Conservation (phyloP, 495 filamentous ascomycete genomes). For the Podospora sp. region DNA sequence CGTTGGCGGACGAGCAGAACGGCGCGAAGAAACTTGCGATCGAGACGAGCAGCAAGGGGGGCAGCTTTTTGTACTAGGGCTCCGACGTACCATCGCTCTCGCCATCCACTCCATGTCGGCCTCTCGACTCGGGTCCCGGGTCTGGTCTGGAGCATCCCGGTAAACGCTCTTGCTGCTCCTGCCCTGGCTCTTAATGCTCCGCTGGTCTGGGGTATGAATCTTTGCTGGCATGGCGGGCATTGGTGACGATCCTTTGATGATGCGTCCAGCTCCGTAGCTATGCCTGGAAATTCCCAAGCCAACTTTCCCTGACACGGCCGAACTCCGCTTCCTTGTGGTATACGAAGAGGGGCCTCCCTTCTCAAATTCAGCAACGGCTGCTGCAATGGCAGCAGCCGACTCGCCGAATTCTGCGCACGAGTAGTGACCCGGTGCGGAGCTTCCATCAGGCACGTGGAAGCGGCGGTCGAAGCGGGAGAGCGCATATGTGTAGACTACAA, state of each 20-base stretch:
- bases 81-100: conserved; percentile 29
- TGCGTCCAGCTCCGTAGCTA: neutral
- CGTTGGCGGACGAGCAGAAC: neutral
- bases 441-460: conserved; percentile 67
- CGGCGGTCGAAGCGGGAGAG: conserved; percentile 68
- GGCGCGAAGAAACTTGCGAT: conserved; percentile 10
- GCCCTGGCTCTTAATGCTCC: neutral
- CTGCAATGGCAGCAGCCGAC: neutral
- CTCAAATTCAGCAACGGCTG: conserved; percentile 15
- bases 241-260: neutral
- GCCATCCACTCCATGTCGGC: conserved; percentile 35
- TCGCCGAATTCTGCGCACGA: conserved; percentile 22
- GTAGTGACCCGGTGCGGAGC: conserved; percentile 45
- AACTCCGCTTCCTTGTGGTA: conserved; percentile 8
- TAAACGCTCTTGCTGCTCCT: conserved; percentile 13
- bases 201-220: neutral
- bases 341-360: conserved; percentile 7
- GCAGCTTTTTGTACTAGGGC: neutral
- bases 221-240: neutral
- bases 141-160: conserved; percentile 4
- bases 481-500: conserved; percentile 66
- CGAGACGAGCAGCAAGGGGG: conserved; percentile 5
- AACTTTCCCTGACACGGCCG: conserved; percentile 2
- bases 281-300: neutral
- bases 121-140: conserved; percentile 1